phyloP scores from a whole-genome alignment of 768 basidiomycete species.

The Mycena amicta region DNA sequence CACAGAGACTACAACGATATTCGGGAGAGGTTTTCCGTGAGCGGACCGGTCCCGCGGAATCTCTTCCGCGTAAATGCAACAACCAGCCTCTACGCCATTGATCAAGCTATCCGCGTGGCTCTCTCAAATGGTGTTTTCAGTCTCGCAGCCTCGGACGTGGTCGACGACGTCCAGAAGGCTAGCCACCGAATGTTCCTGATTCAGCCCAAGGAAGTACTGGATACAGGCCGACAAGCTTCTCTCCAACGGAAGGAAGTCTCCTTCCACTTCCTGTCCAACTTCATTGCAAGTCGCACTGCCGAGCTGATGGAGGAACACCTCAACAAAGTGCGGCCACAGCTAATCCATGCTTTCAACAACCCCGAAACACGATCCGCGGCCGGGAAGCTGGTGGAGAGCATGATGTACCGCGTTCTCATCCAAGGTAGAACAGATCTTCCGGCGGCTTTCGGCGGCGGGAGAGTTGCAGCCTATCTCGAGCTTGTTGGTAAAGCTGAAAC shows the following conservation, averaged over 20 bases:
- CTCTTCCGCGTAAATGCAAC: neutral
- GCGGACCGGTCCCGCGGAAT: conserved; percentile 6
- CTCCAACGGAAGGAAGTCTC: neutral
- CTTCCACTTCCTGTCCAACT: conserved; percentile 5
- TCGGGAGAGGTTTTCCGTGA: neutral
- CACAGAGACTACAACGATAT: neutral
- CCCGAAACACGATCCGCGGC: conserved; percentile 3
- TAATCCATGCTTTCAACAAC: neutral
- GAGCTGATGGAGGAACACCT: neutral
- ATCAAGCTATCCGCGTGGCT: neutral
- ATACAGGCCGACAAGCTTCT: neutral
- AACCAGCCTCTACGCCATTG: neutral
- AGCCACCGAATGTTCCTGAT: conserved; percentile 5
- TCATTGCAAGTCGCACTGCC: neutral
- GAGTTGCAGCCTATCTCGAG: too few species aligned
- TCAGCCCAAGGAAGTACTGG: conserved; percentile 2
- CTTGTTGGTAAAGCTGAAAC: too few species aligned
- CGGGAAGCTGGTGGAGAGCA: conserved; percentile 8
- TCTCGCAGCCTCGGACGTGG: neutral
- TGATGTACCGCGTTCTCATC: conserved; percentile 7
- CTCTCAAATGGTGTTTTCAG: neutral
- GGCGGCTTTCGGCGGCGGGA: neutral
- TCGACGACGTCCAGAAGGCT: too few species aligned
- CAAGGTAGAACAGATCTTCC: neutral
- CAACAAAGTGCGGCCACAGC: conserved; percentile 1